phyloP scores from a whole-genome alignment of 805 yeast genomes.

The Millerozyma miso region DNA sequence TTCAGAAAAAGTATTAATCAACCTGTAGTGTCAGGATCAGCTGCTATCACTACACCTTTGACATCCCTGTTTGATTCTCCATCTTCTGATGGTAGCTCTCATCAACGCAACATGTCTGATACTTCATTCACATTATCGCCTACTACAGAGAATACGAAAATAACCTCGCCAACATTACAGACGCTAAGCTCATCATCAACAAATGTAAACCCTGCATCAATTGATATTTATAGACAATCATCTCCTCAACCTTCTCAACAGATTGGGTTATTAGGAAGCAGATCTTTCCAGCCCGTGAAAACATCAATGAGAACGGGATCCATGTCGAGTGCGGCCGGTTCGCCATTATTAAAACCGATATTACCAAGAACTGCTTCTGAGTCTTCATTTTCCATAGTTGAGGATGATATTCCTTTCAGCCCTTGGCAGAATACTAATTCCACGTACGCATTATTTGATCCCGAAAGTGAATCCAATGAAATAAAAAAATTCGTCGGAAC shows the following conservation, averaged over 20 bases:
- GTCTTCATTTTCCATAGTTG: slow-evolving; percentile 51
- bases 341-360: slow-evolving; percentile 48
- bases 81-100: slow-evolving; percentile 15
- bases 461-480: slow-evolving; percentile 46
- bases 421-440: slow-evolving; percentile 23
- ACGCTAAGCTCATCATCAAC: slow-evolving; percentile 1
- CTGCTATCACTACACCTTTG: slow-evolving; percentile 8
- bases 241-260: background rate
- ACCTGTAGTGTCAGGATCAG: slow-evolving; percentile 17
- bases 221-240: slow-evolving; percentile 9
- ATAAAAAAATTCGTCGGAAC: slow-evolving; percentile 84
- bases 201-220: slow-evolving; percentile 12
- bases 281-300: slow-evolving; percentile 3
- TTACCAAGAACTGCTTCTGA: slow-evolving; percentile 51
- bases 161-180: slow-evolving; percentile 5
- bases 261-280: slow-evolving; percentile 1
- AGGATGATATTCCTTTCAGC: slow-evolving; percentile 42
- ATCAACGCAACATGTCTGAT: slow-evolving; percentile 37
- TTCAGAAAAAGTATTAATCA: slow-evolving; percentile 27
- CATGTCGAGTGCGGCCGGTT: slow-evolving; percentile 38
- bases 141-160: slow-evolving; percentile 25
- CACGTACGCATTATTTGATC: slow-evolving; percentile 68
- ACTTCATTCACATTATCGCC: slow-evolving; percentile 45
- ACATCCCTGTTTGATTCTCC: slow-evolving; percentile 19
- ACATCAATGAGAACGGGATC: slow-evolving; percentile 19